Percentiles rank a stretch among this genome's conserved stretches.
Conservation (phyloP, 2,329 filamentous ascomycete species). For the Davidsoniella eucalypti region DNA sequence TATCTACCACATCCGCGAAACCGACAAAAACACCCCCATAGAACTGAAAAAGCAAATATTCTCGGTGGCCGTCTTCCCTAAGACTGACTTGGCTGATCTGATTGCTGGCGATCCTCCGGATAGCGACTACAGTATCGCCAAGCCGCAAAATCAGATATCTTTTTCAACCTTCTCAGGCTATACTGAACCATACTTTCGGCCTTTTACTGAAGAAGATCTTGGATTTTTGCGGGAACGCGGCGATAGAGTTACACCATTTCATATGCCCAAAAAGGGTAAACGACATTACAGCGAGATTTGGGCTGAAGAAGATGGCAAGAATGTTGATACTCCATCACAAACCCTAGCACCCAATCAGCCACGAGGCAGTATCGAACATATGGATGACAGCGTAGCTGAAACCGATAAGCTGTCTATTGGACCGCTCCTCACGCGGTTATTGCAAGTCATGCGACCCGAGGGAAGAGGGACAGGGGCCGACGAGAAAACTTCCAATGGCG, state of each 20-base stretch:
- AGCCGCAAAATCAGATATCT: conserved; percentile 85
- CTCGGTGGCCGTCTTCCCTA: conserved; percentile 71
- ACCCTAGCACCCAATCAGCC: conserved; percentile 64
- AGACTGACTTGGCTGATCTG: conserved; percentile 62
- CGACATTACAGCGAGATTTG: conserved; percentile 79
- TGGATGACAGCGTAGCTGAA: conserved; percentile 74
- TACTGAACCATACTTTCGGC: conserved; percentile 78
- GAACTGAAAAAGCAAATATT: conserved; percentile 67
- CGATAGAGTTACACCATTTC: conserved; percentile 67
- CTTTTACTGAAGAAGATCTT: conserved; percentile 82
- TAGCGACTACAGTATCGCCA: conserved; percentile 87
- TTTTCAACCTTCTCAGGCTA: conserved; percentile 87
- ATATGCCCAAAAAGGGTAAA: conserved; percentile 71
- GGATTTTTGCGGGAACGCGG: conserved; percentile 83
- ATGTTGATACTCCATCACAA: conserved; percentile 54
- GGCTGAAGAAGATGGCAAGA: conserved; percentile 80
- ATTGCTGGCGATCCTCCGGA: conserved; percentile 84
- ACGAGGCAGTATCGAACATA: conserved; percentile 68
- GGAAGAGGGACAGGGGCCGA: conserved; percentile 39
- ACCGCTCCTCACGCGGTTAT: conserved; percentile 65
- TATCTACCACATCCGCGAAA: conserved; percentile 74
- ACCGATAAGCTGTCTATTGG: conserved; percentile 81
- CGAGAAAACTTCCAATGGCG: conserved; percentile 39
- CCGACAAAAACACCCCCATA: conserved; percentile 30
- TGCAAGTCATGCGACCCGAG: conserved; percentile 70